phyloP scores from a whole-genome alignment of 148 eudicot genomes.

The Selenicereus undatus region DNA sequence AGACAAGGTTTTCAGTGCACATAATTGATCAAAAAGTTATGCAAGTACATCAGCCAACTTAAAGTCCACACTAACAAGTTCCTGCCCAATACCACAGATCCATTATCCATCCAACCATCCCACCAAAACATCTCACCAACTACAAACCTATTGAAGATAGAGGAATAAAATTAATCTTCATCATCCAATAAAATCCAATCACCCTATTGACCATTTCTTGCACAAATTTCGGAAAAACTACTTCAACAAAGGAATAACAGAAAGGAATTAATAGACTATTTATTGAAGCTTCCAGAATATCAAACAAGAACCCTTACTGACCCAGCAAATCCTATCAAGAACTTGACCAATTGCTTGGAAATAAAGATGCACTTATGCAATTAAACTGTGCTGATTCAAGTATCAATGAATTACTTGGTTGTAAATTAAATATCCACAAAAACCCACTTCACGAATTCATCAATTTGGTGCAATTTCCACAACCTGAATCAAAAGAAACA shows the following conservation, averaged over 20 bases:
- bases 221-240: neutral
- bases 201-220: neutral
- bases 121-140: neutral
- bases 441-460: neutral
- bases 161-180: neutral
- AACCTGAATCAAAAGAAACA: neutral
- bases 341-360: neutral
- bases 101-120: neutral
- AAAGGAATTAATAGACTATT: neutral
- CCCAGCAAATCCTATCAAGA: neutral
- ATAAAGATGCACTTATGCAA: too few species aligned
- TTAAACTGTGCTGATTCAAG: neutral
- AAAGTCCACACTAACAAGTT: constrained; percentile 1
- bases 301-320: neutral
- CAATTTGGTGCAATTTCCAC: neutral
- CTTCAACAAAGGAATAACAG: neutral
- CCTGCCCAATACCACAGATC: neutral
- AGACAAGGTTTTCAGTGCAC: neutral
- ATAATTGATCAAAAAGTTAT: neutral
- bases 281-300: neutral
- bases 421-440: neutral
- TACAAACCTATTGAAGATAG: neutral
- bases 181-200: neutral
- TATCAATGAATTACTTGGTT: too few species aligned
- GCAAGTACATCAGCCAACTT: neutral